Evolutionary conservation across 371 early-diverging fungal genomes (phyloP).

Genomic region (Circinella minor): DNA sequence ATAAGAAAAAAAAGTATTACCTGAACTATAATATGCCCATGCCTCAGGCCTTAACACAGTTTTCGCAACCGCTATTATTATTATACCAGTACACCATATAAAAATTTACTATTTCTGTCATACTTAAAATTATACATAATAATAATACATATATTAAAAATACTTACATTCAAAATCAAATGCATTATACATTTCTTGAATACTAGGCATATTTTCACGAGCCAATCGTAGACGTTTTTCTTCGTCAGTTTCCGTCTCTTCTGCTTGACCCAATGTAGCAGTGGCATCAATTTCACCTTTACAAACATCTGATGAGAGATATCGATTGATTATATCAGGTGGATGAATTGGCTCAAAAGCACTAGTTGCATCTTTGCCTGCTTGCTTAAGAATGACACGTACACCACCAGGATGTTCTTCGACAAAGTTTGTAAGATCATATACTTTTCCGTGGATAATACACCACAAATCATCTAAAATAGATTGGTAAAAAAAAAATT

Average conservation of each 20-base stretch:
- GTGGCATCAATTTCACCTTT: constrained; percentile 56
- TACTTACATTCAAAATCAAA: constrained; percentile 76
- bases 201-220: constrained; percentile 56
- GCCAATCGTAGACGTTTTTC: constrained; percentile 44
- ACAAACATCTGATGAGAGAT: constrained; percentile 58
- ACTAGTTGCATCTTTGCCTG: constrained; percentile 82
- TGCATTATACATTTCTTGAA: constrained; percentile 69
- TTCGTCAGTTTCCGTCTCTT: constrained; percentile 42
- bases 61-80: constrained; percentile 60
- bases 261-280: constrained; percentile 24
- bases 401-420: constrained; percentile 73
- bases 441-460: constrained; percentile 81
- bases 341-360: constrained; percentile 77
- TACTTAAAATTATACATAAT: too few relatives aligned
- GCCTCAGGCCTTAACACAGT: constrained; percentile 64
- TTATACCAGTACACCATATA: too few relatives aligned
- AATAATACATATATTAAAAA: not conserved
- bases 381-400: constrained; percentile 67
- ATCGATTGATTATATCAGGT: constrained; percentile 64
- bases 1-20: too few relatives aligned
- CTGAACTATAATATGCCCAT: constrained; percentile 80
- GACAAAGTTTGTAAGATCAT: constrained; percentile 81
- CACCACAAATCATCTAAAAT: constrained; percentile 80
- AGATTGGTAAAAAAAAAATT: too few relatives aligned
- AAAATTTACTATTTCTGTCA: not conserved